Conservation (phyloP, 139 green algal species). For the Ettlia oleoabundans region DNA sequence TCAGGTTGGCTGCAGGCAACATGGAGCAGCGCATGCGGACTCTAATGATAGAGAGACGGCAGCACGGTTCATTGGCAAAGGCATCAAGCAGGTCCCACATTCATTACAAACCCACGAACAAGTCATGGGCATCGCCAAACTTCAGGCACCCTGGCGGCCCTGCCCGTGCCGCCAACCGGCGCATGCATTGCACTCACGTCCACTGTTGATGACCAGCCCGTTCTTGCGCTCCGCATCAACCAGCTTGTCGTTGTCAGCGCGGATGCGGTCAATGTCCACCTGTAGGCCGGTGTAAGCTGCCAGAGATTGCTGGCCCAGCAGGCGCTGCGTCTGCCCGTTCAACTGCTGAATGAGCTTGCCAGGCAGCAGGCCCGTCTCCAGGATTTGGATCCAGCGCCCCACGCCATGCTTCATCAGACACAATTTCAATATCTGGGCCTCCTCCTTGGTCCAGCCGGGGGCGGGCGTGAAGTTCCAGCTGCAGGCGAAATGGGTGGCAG, state of each 20-base stretch:
- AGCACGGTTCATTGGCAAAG: no score
- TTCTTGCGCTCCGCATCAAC: slow-evolving; percentile 72
- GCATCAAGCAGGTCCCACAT: neutral
- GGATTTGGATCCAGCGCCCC: slow-evolving; percentile 86
- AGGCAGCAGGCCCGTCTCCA: slow-evolving; percentile 81
- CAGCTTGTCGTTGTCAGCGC: slow-evolving; percentile 74
- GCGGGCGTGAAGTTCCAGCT: slow-evolving; percentile 95
- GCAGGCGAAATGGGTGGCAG: no score
- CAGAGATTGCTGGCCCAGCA: slow-evolving; percentile 90
- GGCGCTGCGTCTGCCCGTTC: slow-evolving; percentile 86
- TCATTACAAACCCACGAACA: neutral
- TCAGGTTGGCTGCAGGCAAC: slow-evolving; percentile 65
- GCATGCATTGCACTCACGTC: no score
- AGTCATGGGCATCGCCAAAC: neutral
- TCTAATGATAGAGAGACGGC: no score
- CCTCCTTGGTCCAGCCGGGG: slow-evolving; percentile 88
- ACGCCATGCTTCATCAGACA: slow-evolving; percentile 89
- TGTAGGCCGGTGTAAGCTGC: slow-evolving; percentile 61
- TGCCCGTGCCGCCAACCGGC: no score
- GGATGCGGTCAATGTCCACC: slow-evolving; percentile 82
- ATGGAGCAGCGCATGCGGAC: no score
- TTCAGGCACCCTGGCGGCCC: neutral
- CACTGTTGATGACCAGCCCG: slow-evolving; percentile 86
- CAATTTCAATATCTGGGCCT: slow-evolving; percentile 80
- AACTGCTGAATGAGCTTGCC: slow-evolving; percentile 93